Evolutionary conservation across 768 basidiomycete genomes (phyloP).

Genomic region (Russula olivacea): DNA sequence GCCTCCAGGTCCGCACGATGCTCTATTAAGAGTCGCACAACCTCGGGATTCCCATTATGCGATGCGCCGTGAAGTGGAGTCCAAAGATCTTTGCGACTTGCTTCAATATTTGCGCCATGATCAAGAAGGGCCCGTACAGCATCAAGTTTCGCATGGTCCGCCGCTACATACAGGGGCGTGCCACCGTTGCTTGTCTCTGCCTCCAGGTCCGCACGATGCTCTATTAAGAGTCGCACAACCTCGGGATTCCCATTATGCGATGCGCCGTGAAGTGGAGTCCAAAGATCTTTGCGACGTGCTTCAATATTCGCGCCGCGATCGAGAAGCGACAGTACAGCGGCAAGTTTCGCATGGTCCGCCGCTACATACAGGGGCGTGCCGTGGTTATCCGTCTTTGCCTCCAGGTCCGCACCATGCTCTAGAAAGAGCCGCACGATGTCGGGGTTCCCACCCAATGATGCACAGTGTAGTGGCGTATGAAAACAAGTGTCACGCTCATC

Average conservation of each 20-base stretch:
- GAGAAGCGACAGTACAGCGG: not conserved
- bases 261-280: not conserved
- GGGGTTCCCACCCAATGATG: not conserved
- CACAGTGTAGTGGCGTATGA: not conserved
- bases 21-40: not conserved
- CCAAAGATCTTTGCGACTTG: not conserved
- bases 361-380: not conserved
- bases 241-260: not conserved
- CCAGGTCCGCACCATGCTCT: not conserved
- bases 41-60: not conserved
- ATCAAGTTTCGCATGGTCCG: not conserved
- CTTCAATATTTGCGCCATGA: not conserved
- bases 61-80: not conserved
- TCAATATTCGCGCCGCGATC: not conserved
- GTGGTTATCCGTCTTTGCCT: rapidly evolving
- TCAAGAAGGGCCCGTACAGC: not conserved
- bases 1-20: not conserved
- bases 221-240: not conserved
- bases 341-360: rapidly evolving
- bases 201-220: not conserved
- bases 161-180: not conserved
- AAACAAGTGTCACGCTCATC: rapidly evolving
- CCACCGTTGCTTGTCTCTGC: rapidly evolving
- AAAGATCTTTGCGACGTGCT: not conserved
- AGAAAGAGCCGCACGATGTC: not conserved